Evolutionary conservation across 345 rosid genomes (phyloP).

Genomic region (Aegle marmelos): DNA sequence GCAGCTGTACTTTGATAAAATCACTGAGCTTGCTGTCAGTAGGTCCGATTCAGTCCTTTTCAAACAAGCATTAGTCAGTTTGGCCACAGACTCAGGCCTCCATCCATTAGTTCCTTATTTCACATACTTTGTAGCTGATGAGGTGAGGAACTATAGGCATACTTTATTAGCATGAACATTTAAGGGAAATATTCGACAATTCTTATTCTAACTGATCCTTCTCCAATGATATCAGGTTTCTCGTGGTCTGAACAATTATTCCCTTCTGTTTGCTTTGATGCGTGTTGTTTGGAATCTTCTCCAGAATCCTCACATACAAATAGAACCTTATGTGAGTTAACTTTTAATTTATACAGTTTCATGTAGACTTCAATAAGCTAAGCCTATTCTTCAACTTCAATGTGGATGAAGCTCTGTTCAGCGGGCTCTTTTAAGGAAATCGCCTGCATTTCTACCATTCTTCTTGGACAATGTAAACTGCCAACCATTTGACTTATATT

Average conservation of each 20-base stretch:
- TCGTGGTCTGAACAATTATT: conserved; percentile 75
- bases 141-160: conserved; percentile 51
- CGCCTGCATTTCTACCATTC: neutral
- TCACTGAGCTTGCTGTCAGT: conserved; percentile 77
- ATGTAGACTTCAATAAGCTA: neutral
- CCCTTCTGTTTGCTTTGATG: conserved; percentile 89
- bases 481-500: neutral
- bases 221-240: conserved; percentile 59
- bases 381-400: neutral
- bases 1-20: conserved; percentile 96
- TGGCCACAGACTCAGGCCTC: conserved; percentile 94
- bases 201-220: conserved; percentile 19
- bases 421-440: neutral
- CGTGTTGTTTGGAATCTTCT: conserved; percentile 84
- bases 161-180: neutral
- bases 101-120: conserved; percentile 99
- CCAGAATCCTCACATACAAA: conserved; percentile 80
- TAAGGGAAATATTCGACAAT: neutral
- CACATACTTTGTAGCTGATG: conserved; percentile 85
- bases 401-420: neutral
- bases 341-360: conserved; percentile 11
- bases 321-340: conserved; percentile 91
- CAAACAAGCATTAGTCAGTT: conserved; percentile 87
- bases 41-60: conserved; percentile 72
- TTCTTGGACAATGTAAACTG: neutral